Percentiles rank a stretch among this genome's conserved stretches.
phyloP scores from a whole-genome alignment of 352 stramenopile species.

The Peronospora belbahrii region DNA sequence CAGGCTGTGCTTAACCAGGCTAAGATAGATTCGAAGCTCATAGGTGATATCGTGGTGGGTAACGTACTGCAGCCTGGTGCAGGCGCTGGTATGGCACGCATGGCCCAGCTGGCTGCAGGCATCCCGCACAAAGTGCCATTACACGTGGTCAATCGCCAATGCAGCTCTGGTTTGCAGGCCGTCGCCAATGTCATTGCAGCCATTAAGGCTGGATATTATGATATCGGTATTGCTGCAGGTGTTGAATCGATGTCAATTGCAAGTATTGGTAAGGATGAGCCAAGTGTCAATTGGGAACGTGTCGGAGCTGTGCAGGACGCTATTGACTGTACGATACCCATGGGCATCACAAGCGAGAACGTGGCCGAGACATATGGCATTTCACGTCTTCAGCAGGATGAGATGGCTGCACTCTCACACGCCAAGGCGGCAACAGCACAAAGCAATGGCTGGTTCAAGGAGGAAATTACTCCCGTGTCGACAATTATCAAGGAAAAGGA shows the following conservation, averaged over 20 bases:
- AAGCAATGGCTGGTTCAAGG: slow-evolving; percentile 75
- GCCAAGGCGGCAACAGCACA: slow-evolving; percentile 64
- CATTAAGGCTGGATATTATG: slow-evolving; percentile 82
- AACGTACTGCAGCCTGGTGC: slow-evolving; percentile 83
- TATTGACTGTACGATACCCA: slow-evolving; percentile 79
- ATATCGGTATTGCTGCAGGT: slow-evolving; percentile 78
- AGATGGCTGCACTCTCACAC: slow-evolving; percentile 69
- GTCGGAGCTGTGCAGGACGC: slow-evolving; percentile 48
- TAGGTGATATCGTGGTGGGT: slow-evolving; percentile 79
- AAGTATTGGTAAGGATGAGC: slow-evolving; percentile 38
- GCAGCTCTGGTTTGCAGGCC: slow-evolving; percentile 80
- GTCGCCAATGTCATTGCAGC: slow-evolving; percentile 61
- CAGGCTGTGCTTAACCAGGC: slow-evolving; percentile 74
- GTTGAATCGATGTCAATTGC: slow-evolving; percentile 85
- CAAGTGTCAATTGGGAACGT: slow-evolving; percentile 55
- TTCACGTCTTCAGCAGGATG: slow-evolving; percentile 69
- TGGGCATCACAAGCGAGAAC: slow-evolving; percentile 85
- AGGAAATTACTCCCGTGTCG: slow-evolving; percentile 85
- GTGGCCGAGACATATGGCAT: slow-evolving; percentile 75
- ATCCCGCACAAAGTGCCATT: slow-evolving; percentile 75
- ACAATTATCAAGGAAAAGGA: slow-evolving; percentile 70
- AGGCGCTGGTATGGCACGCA: slow-evolving; percentile 68
- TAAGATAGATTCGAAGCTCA: slow-evolving; percentile 66
- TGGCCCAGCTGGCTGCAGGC: slow-evolving; percentile 66
- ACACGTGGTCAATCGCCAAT: slow-evolving; percentile 82